Percentiles rank a stretch among this genome's conserved stretches.
These are phyloP conservation scores for Fusarium sp. DNA, from an alignment of 2,329 filamentous ascomycete species.

Conservation along the genomic window DNA sequence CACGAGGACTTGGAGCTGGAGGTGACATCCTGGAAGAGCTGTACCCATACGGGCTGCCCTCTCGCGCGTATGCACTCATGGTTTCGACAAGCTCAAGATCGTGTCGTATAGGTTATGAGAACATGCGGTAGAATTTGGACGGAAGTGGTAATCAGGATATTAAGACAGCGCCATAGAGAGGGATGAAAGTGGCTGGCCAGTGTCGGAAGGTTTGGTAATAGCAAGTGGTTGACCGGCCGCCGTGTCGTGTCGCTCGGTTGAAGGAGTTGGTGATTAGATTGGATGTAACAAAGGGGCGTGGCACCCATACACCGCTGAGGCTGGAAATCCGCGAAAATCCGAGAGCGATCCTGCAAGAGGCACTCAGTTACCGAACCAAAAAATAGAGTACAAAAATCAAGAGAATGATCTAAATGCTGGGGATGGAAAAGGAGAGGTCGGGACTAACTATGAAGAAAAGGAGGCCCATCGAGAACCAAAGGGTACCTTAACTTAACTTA, in stretches of 20 bases:
- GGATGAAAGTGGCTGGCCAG: slow-evolving; percentile 29
- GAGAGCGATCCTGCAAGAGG: slow-evolving; percentile 17
- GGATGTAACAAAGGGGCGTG: slow-evolving; percentile 38
- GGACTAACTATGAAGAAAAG: slow-evolving; percentile 43
- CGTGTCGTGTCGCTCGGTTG: slow-evolving; percentile 8
- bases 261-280: slow-evolving; percentile 25
- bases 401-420: slow-evolving; percentile 25
- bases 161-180: slow-evolving; percentile 37
- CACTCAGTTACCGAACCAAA: background rate
- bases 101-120: slow-evolving; percentile 42
- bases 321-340: slow-evolving; percentile 19
- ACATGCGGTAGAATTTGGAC: slow-evolving; percentile 32
- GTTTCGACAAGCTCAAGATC: slow-evolving; percentile 36
- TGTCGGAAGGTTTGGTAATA: slow-evolving; percentile 14
- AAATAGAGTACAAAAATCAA: slow-evolving; percentile 1
- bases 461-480: slow-evolving; percentile 44
- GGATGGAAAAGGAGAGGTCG: slow-evolving; percentile 42
- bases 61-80: slow-evolving; percentile 59
- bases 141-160: slow-evolving; percentile 25
- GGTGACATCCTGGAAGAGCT: slow-evolving; percentile 51
- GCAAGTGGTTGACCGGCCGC: slow-evolving; percentile 29
- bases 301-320: slow-evolving; percentile 24
- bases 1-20: slow-evolving; percentile 56
- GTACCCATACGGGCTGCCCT: slow-evolving; percentile 55
- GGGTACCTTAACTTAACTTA: slow-evolving; percentile 18